These are phyloP conservation scores for Neocucurbitaria cava DNA, from an alignment of 2,329 filamentous ascomycete genomes.

Conservation along the genomic window DNA sequence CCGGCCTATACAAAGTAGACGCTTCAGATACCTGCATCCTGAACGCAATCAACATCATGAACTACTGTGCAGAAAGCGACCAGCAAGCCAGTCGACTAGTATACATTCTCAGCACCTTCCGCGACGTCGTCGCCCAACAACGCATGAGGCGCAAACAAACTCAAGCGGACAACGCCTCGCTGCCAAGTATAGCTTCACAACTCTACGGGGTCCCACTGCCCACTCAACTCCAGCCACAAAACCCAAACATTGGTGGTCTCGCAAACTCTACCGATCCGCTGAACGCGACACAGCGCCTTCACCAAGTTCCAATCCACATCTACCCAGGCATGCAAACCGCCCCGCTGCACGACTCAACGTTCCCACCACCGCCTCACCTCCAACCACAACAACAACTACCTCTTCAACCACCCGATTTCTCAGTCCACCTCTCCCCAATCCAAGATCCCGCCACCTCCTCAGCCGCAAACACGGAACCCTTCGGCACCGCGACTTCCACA, in stretches of 20 bases:
- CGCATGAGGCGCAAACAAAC: constrained; percentile 34
- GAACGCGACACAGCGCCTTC: constrained; percentile 31
- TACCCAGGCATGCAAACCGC: constrained; percentile 45
- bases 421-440: constrained; percentile 40
- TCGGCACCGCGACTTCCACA: constrained; percentile 7
- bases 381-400: constrained; percentile 1
- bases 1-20: constrained; percentile 42
- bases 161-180: constrained; percentile 26
- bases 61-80: constrained; percentile 50
- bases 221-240: constrained; percentile 16
- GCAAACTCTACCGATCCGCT: constrained; percentile 18
- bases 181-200: constrained; percentile 45
- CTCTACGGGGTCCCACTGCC: constrained; percentile 35
- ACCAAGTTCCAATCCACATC: constrained; percentile 46
- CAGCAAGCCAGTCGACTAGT: constrained; percentile 49
- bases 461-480: constrained; percentile 5
- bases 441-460: constrained; percentile 27
- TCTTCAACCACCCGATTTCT: constrained; percentile 26
- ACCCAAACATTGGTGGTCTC: neutral
- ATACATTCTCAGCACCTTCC: constrained; percentile 48
- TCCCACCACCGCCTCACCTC: constrained; percentile 7
- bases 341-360: constrained; percentile 25
- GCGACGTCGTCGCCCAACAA: constrained; percentile 47
- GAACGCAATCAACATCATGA: constrained; percentile 50
- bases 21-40: constrained; percentile 46